Conservation (phyloP, 345 rosid species). For the Mallotus nudiflorus region DNA sequence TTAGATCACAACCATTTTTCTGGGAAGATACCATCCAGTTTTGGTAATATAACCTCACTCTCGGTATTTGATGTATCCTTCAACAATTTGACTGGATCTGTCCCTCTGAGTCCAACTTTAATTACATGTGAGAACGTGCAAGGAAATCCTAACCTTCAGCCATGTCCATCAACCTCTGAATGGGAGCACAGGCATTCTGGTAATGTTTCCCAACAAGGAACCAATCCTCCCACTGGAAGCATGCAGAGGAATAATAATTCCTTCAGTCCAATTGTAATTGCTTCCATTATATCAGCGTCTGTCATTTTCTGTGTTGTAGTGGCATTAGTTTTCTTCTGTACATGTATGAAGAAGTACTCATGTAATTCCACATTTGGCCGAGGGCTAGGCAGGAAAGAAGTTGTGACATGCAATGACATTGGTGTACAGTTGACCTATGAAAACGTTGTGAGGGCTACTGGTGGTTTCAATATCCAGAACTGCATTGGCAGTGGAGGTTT, state of each 20-base stretch:
- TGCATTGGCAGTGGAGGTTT: slow-evolving; percentile 59
- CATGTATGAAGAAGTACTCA: slow-evolving; percentile 39
- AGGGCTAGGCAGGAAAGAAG: slow-evolving; percentile 41
- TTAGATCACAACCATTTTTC: slow-evolving; percentile 43
- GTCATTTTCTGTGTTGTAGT: slow-evolving; percentile 36
- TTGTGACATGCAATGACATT: slow-evolving; percentile 41
- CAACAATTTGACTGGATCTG: slow-evolving; percentile 52
- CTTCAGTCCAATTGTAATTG: slow-evolving; percentile 45
- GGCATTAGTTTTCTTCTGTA: slow-evolving; percentile 30
- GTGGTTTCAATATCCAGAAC: slow-evolving; percentile 45
- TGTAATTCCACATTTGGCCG: slow-evolving; percentile 38
- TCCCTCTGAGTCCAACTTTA: slow-evolving; percentile 35
- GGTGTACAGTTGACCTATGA: slow-evolving; percentile 47
- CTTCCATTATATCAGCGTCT: slow-evolving; percentile 40
- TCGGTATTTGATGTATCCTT: slow-evolving; percentile 50
- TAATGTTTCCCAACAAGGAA: slow-evolving; percentile 35
- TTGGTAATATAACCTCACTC: slow-evolving; percentile 37
- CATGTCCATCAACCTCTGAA: slow-evolving; percentile 36
- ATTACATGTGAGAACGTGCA: slow-evolving; percentile 33
- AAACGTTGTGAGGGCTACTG: slow-evolving; percentile 52
- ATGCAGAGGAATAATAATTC: slow-evolving; percentile 12
- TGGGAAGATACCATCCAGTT: slow-evolving; percentile 44
- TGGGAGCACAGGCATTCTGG: slow-evolving; percentile 39
- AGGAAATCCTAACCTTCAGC: slow-evolving; percentile 45
- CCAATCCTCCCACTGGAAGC: slow-evolving; percentile 32